Evolutionary conservation across 257 asterid genomes (phyloP).

Genomic region (Linaria vulgaris): DNA sequence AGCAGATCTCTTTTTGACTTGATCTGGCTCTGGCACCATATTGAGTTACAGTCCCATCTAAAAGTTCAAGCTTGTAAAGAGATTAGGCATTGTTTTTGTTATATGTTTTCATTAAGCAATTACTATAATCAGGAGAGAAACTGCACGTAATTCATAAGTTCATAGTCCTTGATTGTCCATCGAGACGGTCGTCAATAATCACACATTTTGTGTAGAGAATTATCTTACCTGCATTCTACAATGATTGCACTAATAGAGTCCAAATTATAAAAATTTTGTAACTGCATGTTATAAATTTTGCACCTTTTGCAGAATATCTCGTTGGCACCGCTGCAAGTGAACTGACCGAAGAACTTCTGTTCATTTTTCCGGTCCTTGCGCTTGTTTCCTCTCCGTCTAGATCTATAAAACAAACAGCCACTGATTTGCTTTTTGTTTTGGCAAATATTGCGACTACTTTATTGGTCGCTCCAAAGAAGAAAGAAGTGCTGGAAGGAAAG

Average conservation of each 20-base stretch:
- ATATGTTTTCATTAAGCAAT: no score
- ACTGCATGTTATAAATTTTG: conserved; percentile 17
- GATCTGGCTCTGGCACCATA: no score
- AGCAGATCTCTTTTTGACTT: no score
- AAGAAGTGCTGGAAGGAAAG: conserved; percentile 33
- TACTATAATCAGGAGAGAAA: not conserved
- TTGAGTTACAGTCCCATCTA: no score
- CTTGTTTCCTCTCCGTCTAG: conserved; percentile 80
- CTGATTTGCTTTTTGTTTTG: conserved; percentile 57
- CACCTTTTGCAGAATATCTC: conserved; percentile 50
- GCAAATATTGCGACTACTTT: conserved; percentile 53
- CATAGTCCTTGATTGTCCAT: conserved; percentile 9
- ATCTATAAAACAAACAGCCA: conserved; percentile 66
- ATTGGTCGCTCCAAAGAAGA: conserved; percentile 40
- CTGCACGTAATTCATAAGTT: conserved; percentile 10
- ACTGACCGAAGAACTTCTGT: conserved; percentile 69
- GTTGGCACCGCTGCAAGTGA: conserved; percentile 42
- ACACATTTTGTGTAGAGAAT: conserved; percentile 8
- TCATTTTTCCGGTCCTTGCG: conserved; percentile 84
- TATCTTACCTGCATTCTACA: conserved; percentile 20
- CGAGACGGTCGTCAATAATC: not conserved
- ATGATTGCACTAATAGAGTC: conserved; percentile 18
- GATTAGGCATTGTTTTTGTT: no score
- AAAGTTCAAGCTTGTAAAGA: no score
- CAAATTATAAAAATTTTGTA: not conserved